Percentiles rank a stretch among this genome's conserved stretches.
phyloP scores from a whole-genome alignment of 306 rosid species.

The Rubus parviflorus region DNA sequence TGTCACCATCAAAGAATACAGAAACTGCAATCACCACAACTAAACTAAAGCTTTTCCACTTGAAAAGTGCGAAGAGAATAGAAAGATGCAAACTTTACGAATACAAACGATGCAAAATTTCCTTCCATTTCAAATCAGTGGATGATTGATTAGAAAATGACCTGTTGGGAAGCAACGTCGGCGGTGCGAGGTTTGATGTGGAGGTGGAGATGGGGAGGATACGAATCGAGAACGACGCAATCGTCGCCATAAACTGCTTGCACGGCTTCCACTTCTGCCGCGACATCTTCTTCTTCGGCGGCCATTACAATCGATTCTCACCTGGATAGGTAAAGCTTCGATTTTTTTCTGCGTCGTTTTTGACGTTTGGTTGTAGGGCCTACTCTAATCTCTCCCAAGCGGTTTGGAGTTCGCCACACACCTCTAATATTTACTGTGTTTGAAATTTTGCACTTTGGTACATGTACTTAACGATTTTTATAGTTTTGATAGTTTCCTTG shows the following conservation, averaged over 20 bases:
- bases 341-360: no score
- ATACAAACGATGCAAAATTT: no score
- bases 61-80: not conserved
- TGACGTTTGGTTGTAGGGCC: no score
- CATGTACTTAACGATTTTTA: no score
- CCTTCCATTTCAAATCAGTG: not conserved
- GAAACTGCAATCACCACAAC: not conserved
- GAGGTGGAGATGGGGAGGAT: slow-evolving; percentile 70
- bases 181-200: slow-evolving; percentile 83
- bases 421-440: no score
- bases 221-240: slow-evolving; percentile 46
- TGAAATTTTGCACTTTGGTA: no score
- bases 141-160: slow-evolving; percentile 2
- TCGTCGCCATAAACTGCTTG: slow-evolving; percentile 69
- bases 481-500: no score
- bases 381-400: no score
- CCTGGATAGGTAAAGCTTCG: not conserved
- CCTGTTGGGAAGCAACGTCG: slow-evolving; percentile 78
- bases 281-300: slow-evolving; percentile 53
- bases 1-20: not conserved
- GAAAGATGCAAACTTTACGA: not conserved
- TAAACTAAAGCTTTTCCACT: not conserved
- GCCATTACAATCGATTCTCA: slow-evolving; percentile 24
- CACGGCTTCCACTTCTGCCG: slow-evolving; percentile 68
- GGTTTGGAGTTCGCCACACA: no score